These are phyloP conservation scores for Recurvomyces mirabilis DNA, from an alignment of 495 filamentous ascomycete genomes.

Conservation along the genomic window DNA sequence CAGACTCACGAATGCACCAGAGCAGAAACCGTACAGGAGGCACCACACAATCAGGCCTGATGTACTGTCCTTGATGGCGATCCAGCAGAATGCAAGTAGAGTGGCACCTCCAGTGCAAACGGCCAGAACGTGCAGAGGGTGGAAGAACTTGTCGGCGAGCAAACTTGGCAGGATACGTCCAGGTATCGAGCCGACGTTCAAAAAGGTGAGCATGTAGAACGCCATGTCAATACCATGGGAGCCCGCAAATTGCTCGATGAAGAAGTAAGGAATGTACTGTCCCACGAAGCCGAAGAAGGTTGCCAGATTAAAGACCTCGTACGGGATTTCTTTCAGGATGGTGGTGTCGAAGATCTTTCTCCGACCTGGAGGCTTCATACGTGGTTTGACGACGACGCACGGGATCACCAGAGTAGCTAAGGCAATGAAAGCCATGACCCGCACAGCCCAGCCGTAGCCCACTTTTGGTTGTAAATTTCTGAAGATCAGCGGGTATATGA, in stretches of 20 bases:
- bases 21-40: conserved; percentile 53
- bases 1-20: conserved; percentile 46
- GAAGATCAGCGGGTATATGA: conserved; percentile 71
- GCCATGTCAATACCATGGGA: conserved; percentile 34
- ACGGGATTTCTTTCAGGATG: conserved; percentile 21
- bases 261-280: conserved; percentile 55
- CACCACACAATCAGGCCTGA: conserved; percentile 45
- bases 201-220: conserved; percentile 38
- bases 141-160: conserved; percentile 49
- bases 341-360: conserved; percentile 18
- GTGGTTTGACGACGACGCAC: conserved; percentile 29
- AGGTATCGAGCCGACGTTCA: conserved; percentile 43
- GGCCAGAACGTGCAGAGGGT: conserved; percentile 41
- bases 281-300: conserved; percentile 46
- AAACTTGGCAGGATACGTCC: conserved; percentile 56
- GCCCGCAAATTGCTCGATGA: conserved; percentile 46
- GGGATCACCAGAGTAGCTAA: conserved; percentile 21
- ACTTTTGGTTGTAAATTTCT: conserved; percentile 52
- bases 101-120: conserved; percentile 29
- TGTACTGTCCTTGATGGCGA: conserved; percentile 37
- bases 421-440: conserved; percentile 40
- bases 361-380: conserved; percentile 38
- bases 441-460: conserved; percentile 54
- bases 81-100: conserved; percentile 44
- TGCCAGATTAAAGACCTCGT: conserved; percentile 21